Conservation (phyloP, 2,329 filamentous ascomycete genomes). For the Pseudofabraea citricarpa region DNA sequence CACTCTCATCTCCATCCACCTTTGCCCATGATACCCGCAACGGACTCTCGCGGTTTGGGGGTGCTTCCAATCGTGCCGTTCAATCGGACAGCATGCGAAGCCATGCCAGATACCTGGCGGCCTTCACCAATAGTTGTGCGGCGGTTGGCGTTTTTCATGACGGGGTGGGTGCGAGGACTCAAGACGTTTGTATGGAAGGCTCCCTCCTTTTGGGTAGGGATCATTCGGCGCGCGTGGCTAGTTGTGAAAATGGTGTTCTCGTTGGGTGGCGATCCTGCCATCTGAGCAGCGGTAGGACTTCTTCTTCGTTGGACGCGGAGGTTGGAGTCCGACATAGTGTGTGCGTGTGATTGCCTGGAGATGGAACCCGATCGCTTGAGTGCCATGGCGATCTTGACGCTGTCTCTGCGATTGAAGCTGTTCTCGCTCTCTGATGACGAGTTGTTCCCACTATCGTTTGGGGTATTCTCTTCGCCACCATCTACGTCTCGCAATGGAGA, state of each 20-base stretch:
- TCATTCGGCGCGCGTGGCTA: constrained; percentile 62
- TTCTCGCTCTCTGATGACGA: constrained; percentile 28
- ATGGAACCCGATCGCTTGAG: constrained; percentile 25
- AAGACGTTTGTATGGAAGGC: constrained; percentile 52
- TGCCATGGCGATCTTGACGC: constrained; percentile 24
- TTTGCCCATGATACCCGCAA: constrained; percentile 21
- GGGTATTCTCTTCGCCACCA: constrained; percentile 17
- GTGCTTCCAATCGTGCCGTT: constrained; percentile 16
- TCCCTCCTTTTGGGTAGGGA: constrained; percentile 53
- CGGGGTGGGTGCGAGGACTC: constrained; percentile 54
- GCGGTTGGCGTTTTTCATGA: constrained; percentile 43
- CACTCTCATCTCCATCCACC: constrained; percentile 23
- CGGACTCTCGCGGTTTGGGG: constrained; percentile 24
- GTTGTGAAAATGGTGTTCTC: constrained; percentile 60
- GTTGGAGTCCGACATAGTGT: constrained; percentile 15
- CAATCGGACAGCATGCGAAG: constrained; percentile 16
- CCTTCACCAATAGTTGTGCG: constrained; percentile 25
- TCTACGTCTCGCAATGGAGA: constrained; percentile 33
- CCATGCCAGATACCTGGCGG: constrained; percentile 20
- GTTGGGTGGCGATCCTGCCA: constrained; percentile 46
- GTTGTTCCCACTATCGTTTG: constrained; percentile 31
- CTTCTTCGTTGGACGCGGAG: constrained; percentile 20
- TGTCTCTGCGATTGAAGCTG: constrained; percentile 21
- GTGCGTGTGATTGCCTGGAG: constrained; percentile 18
- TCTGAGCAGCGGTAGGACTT: constrained; percentile 40